Evolutionary conservation across 1,139 yeast species (phyloP), one percentile per base, ranked within the genome.

Genomic region (Geotrichum australiense): DNA sequence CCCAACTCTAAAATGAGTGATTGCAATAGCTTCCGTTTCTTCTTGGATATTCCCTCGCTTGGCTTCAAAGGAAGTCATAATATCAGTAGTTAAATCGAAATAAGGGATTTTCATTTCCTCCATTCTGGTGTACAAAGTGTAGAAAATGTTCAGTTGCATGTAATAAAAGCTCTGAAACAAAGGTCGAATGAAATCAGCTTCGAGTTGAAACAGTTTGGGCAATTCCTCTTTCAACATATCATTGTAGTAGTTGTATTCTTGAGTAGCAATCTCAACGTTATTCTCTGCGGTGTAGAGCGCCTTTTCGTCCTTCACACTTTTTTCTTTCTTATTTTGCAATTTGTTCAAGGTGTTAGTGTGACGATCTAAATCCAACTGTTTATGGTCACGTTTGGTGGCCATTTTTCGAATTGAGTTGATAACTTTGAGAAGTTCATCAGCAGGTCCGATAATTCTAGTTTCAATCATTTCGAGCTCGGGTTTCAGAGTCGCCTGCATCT

Each of bases 61-160:
- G 50, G 68, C 70, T 35, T 65, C 64, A 64, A 82, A 91, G 2
- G 91, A 81, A 58, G 84, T 91, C 43, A 31, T 72, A 52, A 91
- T 83, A 60, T 87, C 97, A 40, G 84, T 71, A 41, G 74, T 69
- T 58, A 91, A 69, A 61, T 91, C 95, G 65, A 91, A 91, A 66
- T 91, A 89, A 11, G 97, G 96, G 51, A 91, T 91, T 68, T 91
- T 87, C 82, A 89, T 79, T 61, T 86, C 95, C 64, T 89, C 95
- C 86, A 91, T 85, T 54, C 84, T 74, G 57, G 74, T 81, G 69
- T 84, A 89, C 50, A 91, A 69, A 0, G 96, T 87, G 70, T 91
- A 91, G 65, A 87, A 91, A 47, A 91, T 86, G 69, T 91, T 91
- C 68, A 91, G 74, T 68, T 91, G 99, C 97, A 93, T 91, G 71